phyloP scores from a whole-genome alignment of 148 eudicot species.

The Chenopodium formosanum region DNA sequence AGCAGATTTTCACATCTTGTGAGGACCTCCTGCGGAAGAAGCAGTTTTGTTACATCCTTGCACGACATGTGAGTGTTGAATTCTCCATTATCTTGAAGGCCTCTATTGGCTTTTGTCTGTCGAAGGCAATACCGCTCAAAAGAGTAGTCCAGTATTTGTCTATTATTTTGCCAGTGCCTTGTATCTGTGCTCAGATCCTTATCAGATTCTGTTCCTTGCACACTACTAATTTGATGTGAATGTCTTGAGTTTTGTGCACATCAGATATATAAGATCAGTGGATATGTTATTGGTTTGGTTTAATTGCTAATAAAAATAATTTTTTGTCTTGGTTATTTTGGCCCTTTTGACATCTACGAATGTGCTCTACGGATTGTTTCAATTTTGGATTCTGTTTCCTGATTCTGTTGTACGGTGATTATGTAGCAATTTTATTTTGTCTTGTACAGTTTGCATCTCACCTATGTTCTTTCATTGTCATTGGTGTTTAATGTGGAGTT shows the following conservation, averaged over 20 bases:
- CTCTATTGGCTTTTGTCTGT: not conserved
- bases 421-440: not conserved
- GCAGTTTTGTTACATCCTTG: constrained; percentile 90
- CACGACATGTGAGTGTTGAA: constrained; percentile 71
- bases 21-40: constrained; percentile 58
- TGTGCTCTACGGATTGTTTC: not conserved
- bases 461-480: not conserved
- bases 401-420: not conserved
- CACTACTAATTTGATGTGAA: not conserved
- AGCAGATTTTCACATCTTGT: constrained; percentile 69
- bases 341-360: not conserved
- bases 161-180: not conserved
- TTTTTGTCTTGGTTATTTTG: not conserved
- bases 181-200: not conserved
- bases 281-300: not conserved
- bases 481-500: not conserved
- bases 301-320: not conserved
- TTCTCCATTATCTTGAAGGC: constrained; percentile 9
- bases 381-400: not conserved
- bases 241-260: not conserved
- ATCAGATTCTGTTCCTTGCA: not conserved
- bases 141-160: not conserved
- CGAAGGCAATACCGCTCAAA: not conserved
- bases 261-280: not conserved
- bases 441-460: not conserved